These are phyloP conservation scores for Cryptococcus sp. DNA, from an alignment of 1,284 basidiomycete species.

Conservation along the genomic window DNA sequence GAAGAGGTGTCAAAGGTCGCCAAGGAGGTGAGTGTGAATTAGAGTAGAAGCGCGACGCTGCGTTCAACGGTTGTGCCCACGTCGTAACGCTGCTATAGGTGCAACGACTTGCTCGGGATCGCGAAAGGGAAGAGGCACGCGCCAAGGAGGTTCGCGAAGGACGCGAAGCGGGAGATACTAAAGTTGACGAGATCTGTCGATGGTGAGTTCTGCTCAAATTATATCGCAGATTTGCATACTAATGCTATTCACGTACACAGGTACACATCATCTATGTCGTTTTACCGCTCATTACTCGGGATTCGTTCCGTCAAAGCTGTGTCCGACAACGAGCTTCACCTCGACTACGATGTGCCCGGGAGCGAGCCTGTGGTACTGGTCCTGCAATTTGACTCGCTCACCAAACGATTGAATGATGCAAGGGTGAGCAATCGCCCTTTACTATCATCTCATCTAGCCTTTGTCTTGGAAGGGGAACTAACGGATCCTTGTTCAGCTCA, in stretches of 20 bases:
- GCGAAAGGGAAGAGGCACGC: conserved; percentile 68
- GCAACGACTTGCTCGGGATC: conserved; percentile 64
- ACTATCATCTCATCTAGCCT: no score
- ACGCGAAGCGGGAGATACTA: conserved; percentile 60
- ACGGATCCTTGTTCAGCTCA: conserved; percentile 9
- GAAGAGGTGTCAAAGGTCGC: conserved; percentile 62
- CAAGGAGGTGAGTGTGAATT: conserved; percentile 53
- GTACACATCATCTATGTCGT: conserved; percentile 65
- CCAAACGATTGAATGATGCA: conserved; percentile 37
- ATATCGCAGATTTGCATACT: not conserved
- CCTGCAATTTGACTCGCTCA: conserved; percentile 35
- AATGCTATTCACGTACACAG: conserved; percentile 51
- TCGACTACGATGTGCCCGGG: conserved; percentile 60
- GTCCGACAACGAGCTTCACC: conserved; percentile 71
- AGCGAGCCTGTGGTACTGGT: conserved; percentile 28
- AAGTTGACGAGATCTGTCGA: conserved; percentile 49
- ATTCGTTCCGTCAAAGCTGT: conserved; percentile 63
- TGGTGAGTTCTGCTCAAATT: conserved; percentile 32
- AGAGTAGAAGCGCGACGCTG: not conserved
- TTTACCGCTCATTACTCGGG: conserved; percentile 65
- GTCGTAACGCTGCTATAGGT: conserved; percentile 40
- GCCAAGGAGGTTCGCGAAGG: conserved; percentile 57
- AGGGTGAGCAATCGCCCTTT: conserved; percentile 39
- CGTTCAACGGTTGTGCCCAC: not conserved
- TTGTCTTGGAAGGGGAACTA: not conserved